Evolutionary conservation across 2,329 filamentous ascomycete genomes (phyloP), one percentile per base, ranked within the genome.

Genomic region (Orbilia ellipsospora): DNA sequence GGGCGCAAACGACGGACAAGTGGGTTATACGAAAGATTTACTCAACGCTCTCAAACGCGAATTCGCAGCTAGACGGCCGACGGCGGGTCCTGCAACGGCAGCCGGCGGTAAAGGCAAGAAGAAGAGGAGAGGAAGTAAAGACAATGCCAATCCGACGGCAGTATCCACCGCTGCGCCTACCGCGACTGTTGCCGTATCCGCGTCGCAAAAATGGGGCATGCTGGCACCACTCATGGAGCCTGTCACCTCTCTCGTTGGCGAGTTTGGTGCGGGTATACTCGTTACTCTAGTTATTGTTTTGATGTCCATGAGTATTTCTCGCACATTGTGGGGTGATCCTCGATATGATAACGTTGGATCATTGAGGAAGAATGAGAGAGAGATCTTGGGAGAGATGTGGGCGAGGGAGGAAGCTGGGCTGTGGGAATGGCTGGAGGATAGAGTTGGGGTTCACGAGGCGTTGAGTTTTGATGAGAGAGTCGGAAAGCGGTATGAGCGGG

Each of bases 361-460:
- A 81, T 81, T 63, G 54, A 80, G 82, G 18, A 78, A 81, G 64
- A 50, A 12, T 31, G 80, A 91, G 0, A 89, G 94, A 66, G 88
- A 93, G 4, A 83, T 93, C 15, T 98, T 97, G 81, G 94, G 98
- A 78, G 92, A 97, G 83, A 91, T 98, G 80, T 99, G 94, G 94
- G 87, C 89, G 42, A 86, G 88, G 48, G 93, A 97, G 82, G 94
- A 97, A 81, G 92, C 88, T 78, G 92, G 95, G 79, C 84, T 97
- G 8, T 97, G 94, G 94, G 90, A 92, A 70, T 97, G 94, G 94
- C 84, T 97, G 3, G 94, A 97, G 82, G 92, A 96, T 79, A 45
- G 73, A 26, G 52, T 66, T 0, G 87, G 94, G 16, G 90, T 93
- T 1, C 91, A 92, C 1, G 73, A 66, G 26, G 45, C 63, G 5